phyloP scores from a whole-genome alignment of 2,329 filamentous ascomycete genomes.

The Stagonosporopsis chrysanthemi region DNA sequence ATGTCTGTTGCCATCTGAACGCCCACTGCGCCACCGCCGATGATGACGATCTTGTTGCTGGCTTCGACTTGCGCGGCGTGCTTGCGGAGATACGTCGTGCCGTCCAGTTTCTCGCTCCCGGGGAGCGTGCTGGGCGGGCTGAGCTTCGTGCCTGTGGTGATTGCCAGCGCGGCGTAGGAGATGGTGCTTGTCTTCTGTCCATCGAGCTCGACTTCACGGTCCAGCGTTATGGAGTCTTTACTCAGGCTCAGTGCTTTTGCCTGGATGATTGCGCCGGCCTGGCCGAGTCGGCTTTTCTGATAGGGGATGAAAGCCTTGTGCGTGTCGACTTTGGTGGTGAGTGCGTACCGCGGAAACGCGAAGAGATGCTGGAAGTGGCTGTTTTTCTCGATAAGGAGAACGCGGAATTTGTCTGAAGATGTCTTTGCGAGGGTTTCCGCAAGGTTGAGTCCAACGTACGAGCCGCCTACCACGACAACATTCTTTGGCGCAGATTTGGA shows the following conservation, averaged over 20 bases:
- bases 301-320: constrained; percentile 69
- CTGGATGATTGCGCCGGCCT: constrained; percentile 35
- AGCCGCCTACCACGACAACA: constrained; percentile 21
- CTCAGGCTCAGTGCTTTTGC: constrained; percentile 54
- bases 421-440: constrained; percentile 18
- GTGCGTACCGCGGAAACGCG: constrained; percentile 66
- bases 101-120: constrained; percentile 16
- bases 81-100: constrained; percentile 33
- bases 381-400: constrained; percentile 66
- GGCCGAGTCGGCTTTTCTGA: constrained; percentile 37
- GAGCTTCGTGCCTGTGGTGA: constrained; percentile 63
- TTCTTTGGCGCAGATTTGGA: constrained; percentile 5
- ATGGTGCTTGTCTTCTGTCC: constrained; percentile 53
- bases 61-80: constrained; percentile 64
- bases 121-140: constrained; percentile 13
- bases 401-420: constrained; percentile 51
- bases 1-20: constrained; percentile 68
- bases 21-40: constrained; percentile 67
- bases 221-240: constrained; percentile 51
- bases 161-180: constrained; percentile 62
- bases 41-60: constrained; percentile 52
- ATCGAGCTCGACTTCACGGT: constrained; percentile 25
- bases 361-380: constrained; percentile 69
- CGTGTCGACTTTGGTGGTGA: constrained; percentile 62
- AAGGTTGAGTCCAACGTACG: constrained; percentile 16